Conservation (phyloP, 257 asterid genomes). For the Paulownia fortunei region DNA sequence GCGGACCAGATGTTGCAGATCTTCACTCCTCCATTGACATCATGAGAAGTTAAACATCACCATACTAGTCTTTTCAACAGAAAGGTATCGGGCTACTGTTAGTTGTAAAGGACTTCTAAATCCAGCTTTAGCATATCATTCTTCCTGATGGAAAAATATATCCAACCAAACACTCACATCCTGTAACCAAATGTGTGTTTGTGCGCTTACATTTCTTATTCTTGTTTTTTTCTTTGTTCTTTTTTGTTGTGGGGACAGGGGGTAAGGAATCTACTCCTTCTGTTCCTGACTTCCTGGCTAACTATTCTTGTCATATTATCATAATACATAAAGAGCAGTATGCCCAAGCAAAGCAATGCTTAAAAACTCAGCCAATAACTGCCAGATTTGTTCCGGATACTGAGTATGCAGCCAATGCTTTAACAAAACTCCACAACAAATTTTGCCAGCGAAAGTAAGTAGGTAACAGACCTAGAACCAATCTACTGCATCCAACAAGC, state of each 20-base stretch:
- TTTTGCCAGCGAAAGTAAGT: background rate
- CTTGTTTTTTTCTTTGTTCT: too few relatives aligned
- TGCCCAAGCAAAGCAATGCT: background rate
- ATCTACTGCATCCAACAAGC: conserved; percentile 6
- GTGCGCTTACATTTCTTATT: too few relatives aligned
- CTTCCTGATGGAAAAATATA: background rate
- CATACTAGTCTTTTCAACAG: background rate
- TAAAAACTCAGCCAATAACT: background rate
- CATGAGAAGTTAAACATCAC: background rate
- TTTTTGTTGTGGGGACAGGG: too few relatives aligned
- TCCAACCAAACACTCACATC: background rate
- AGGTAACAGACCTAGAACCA: background rate
- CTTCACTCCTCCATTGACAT: conserved; percentile 9
- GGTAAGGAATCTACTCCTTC: too few relatives aligned
- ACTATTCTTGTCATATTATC: too few relatives aligned
- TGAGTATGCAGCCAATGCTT: too few relatives aligned
- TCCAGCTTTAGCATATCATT: background rate
- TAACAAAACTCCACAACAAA: background rate
- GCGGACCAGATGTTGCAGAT: background rate
- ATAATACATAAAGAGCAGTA: too few relatives aligned
- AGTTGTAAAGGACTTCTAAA: background rate
- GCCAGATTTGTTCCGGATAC: too few relatives aligned
- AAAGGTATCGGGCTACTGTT: background rate
- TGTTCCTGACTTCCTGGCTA: too few relatives aligned
- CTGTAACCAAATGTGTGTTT: too few relatives aligned